phyloP scores from a whole-genome alignment of 768 basidiomycete species.

The Russula ochroleuca region DNA sequence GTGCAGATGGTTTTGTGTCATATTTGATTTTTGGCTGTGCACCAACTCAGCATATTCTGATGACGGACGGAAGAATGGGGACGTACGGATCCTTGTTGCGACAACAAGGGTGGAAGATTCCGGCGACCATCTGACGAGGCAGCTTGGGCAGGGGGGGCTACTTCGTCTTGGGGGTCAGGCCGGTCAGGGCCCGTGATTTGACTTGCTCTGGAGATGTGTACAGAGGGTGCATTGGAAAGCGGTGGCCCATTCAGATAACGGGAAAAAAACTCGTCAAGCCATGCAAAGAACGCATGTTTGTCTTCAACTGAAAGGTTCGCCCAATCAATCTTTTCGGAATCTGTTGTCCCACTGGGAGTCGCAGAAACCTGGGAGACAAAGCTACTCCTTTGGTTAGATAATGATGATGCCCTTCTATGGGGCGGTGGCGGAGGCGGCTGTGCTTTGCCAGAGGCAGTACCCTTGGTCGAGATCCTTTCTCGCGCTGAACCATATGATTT shows the following conservation, averaged over 20 bases:
- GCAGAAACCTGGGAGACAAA: background rate
- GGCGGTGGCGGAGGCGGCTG: conserved; percentile 9
- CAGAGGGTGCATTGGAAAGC: conserved; percentile 4
- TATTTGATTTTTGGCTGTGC: conserved; percentile 24
- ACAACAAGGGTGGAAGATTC: conserved; percentile 12
- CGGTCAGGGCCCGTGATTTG: background rate
- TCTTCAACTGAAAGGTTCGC: conserved; percentile 59
- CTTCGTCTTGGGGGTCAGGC: background rate
- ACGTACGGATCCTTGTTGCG: conserved; percentile 16
- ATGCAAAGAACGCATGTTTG: conserved; percentile 67
- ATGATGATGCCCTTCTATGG: background rate
- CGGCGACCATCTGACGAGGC: background rate
- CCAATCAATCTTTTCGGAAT: conserved; percentile 53
- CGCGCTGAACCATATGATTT: conserved; percentile 16
- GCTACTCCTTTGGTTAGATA: background rate
- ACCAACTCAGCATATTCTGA: background rate
- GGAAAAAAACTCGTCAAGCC: conserved; percentile 80
- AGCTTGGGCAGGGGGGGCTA: background rate
- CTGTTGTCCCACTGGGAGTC: background rate
- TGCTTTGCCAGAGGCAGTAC: background rate
- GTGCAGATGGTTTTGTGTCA: conserved; percentile 16
- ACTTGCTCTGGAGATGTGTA: background rate
- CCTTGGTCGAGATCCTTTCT: background rate
- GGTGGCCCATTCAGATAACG: conserved; percentile 36
- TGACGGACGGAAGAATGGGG: background rate